Base-by-base conservation (phyloP, 2,329 filamentous ascomycete genomes). In the Rasamsonia emersonii region DNA sequence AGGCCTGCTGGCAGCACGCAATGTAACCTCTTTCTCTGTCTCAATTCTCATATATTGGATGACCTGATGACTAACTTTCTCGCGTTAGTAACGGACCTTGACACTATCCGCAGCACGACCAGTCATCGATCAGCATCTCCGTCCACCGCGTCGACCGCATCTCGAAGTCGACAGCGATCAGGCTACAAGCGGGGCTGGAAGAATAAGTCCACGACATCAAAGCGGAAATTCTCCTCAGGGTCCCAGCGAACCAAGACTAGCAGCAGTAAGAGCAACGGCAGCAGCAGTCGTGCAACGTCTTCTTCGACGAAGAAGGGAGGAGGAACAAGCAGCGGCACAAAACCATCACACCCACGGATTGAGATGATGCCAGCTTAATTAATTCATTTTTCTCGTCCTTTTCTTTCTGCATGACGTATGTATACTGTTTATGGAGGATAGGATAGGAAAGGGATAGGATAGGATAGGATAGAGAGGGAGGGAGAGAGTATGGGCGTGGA, bases 281-380 rank as follows among this genome's bases (percentile, higher is more conserved):
- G 23, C 16, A 20, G 27, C 14, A 43, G 50, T 18, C 23, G 42
- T 4, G 32, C 45, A 43, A 26, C 30, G 45, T 8, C 42, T 43
- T 24, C 36, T 23, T 7, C 32, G 45, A 15, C 47, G 49, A 32
- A 57, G 49, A 38, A 27, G 11, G 27, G 20, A 18, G 20, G 20
- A 13, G 19, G 18, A 31, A 35, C 9, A 33, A 4, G 14, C 17
- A 18, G 20, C n/a, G 36, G 28, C 7, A 20, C 46, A 4, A 51
- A 47, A 34, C 6, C 31, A 7, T 40, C 55, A 11, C 41, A 47
- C 17, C 35, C 46, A 24, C 41, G 42, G 14, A 60, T 60, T 42
- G 54, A 48, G 37, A 56, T 59, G 53, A 61, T 61, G 57, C 57
- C 57, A 24, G 40, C 55, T 19, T 61, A 40, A 56, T 31, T 25